Evolutionary conservation across 768 basidiomycete species (phyloP).

Genomic region (Amanita rubescens): DNA sequence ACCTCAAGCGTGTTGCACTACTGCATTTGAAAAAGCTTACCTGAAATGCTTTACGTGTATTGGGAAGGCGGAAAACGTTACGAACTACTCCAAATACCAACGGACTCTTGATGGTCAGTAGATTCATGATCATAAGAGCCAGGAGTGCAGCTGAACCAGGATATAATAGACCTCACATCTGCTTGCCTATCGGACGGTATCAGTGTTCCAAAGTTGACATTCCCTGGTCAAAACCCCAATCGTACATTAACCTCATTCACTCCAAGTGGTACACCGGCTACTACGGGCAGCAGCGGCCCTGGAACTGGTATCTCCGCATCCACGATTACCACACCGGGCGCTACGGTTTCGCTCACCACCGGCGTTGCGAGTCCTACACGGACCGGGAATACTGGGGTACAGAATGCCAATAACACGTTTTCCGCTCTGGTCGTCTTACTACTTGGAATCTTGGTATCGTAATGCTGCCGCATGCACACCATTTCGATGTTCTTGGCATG

Average conservation of each 20-base stretch:
- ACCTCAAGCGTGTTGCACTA: not conserved
- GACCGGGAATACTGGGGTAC: not conserved
- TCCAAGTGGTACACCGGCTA: not conserved
- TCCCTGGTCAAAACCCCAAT: conserved; percentile 24
- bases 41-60: conserved; percentile 3
- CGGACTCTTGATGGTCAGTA: not conserved
- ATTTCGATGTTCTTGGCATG: not conserved
- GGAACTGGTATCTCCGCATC: not conserved
- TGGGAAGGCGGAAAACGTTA: not conserved
- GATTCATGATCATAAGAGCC: not conserved
- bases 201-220: conserved; percentile 15
- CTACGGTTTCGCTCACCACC: not conserved
- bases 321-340: not conserved
- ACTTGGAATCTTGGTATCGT: not conserved
- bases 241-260: conserved; percentile 15
- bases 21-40: not conserved
- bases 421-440: not conserved
- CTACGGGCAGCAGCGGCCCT: not conserved
- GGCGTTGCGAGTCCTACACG: not conserved
- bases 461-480: not conserved
- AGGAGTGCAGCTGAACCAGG: not conserved
- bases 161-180: not conserved
- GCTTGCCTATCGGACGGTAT: conserved; percentile 6
- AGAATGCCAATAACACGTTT: not conserved
- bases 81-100: not conserved